Base-by-base conservation (phyloP, 2,329 filamentous ascomycete genomes). In the Camillea tinctor region DNA sequence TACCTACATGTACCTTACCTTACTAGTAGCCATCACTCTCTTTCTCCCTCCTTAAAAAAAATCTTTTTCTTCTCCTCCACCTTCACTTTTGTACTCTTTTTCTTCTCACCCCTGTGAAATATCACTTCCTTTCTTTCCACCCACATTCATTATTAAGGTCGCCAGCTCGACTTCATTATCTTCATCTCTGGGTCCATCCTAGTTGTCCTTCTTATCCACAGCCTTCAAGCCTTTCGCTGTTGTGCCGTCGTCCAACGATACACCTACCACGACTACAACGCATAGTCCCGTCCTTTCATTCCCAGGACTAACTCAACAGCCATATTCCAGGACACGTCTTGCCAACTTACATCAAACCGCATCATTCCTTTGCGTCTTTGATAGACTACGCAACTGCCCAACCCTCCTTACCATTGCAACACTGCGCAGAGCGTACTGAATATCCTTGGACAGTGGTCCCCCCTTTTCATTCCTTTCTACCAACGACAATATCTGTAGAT, bases 311-410 rank as follows among this genome's bases (percentile, higher is more conserved):
- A 60, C 23, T 57, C 44, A 58, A 60, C 36, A 57, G 57, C 23
- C 55, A 57, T 53, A 52, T 56, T 60, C 55, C 54, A 65, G 40
- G 52, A 58, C 59, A 54, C 56, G 56, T 57, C 58, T 59, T 51
- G 59, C 40, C 60, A 65, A 60, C 61, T 44, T 61, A 53, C 61
- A 61, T 66, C 65, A 63, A 67, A 63, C 66, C 64, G 61, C 67
- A 65, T 64, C 66, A 66, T 61, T 69, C 64, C 49, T 63, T 68
- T 62, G 68, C 67, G 71, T 73, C 71, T 71, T 71, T 68, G 70
- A 71, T 64, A 71, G 68, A 71, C 66, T 64, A 63, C 62, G 57
- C 65, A 56, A 60, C 59, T 57, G 54, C 56, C 64, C 59, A 54
- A 59, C 56, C 26, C 53, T 60, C 52, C 56, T 60, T 49, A 53